A percentile compares a stretch with the other conserved stretches of the same genome.
Evolutionary conservation across 371 early-diverging fungal species (phyloP).

Genomic region (Nosema muscidifuracis): DNA sequence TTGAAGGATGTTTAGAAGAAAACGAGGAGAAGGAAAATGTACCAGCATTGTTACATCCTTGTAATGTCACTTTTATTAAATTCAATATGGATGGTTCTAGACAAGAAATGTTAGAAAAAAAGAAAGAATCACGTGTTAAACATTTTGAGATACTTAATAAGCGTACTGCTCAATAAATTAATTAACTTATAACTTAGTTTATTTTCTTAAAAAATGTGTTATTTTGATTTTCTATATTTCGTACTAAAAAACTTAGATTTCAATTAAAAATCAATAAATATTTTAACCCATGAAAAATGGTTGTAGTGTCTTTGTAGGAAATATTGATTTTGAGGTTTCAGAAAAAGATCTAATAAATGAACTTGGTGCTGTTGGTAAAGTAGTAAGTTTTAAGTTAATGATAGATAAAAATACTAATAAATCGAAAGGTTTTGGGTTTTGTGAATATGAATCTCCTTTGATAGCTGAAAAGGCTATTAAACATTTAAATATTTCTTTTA

Average conservation of each 20-base stretch:
- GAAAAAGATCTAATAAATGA: slow-evolving; percentile 63
- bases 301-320: slow-evolving; percentile 64
- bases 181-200: slow-evolving; percentile 61
- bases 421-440: slow-evolving; percentile 64
- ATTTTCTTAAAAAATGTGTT: neutral
- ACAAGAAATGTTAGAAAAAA: slow-evolving; percentile 47
- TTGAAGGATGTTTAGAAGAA: slow-evolving; percentile 58
- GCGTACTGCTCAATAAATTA: neutral
- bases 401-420: slow-evolving; percentile 63
- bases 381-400: slow-evolving; percentile 61
- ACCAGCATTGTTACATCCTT: slow-evolving; percentile 53
- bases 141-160: slow-evolving; percentile 18
- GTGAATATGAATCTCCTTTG: slow-evolving; percentile 63
- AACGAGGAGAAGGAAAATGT: slow-evolving; percentile 35
- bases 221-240: neutral
- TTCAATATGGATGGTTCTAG: slow-evolving; percentile 57
- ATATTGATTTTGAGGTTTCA: slow-evolving; percentile 64
- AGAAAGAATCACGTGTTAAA: slow-evolving; percentile 30
- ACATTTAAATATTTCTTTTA: slow-evolving; percentile 61
- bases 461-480: slow-evolving; percentile 64
- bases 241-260: no score
- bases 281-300: slow-evolving; percentile 60
- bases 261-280: no score
- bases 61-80: slow-evolving; percentile 55
- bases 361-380: slow-evolving; percentile 62